phyloP scores from a whole-genome alignment of 2,329 filamentous ascomycete species.

The Xylaria sp. region DNA sequence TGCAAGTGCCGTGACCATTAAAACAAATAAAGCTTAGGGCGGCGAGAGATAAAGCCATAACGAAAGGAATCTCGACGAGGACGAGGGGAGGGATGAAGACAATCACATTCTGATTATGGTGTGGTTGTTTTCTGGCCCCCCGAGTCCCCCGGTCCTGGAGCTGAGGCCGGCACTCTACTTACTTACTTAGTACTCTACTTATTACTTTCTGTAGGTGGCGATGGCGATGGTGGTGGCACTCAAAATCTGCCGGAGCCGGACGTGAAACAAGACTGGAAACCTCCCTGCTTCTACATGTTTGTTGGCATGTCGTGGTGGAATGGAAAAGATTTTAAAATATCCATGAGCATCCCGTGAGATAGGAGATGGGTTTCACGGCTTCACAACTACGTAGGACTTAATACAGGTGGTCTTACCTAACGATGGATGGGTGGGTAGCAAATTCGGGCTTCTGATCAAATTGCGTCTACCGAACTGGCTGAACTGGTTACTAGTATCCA shows the following conservation, averaged over 20 bases:
- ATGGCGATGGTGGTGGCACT: background rate
- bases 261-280: background rate
- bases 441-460: background rate
- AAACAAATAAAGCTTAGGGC: no score
- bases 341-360: background rate
- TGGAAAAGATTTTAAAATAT: background rate
- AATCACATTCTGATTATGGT: no score
- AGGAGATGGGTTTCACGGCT: background rate
- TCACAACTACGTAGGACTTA: background rate
- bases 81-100: no score
- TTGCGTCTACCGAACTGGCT: no score
- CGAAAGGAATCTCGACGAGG: no score
- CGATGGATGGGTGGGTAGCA: background rate
- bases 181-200: no score
- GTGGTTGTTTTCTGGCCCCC: no score
- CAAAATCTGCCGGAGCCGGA: background rate
- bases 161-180: no score
- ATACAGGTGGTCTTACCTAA: background rate
- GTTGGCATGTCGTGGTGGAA: background rate
- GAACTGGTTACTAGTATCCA: background rate
- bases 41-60: no score
- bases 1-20: no score
- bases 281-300: background rate
- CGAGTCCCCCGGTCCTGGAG: no score
- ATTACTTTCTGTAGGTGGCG: no score